Conservation (phyloP, 2,329 filamentous ascomycete genomes). For the Graphilbum ipis-grandicollis region DNA sequence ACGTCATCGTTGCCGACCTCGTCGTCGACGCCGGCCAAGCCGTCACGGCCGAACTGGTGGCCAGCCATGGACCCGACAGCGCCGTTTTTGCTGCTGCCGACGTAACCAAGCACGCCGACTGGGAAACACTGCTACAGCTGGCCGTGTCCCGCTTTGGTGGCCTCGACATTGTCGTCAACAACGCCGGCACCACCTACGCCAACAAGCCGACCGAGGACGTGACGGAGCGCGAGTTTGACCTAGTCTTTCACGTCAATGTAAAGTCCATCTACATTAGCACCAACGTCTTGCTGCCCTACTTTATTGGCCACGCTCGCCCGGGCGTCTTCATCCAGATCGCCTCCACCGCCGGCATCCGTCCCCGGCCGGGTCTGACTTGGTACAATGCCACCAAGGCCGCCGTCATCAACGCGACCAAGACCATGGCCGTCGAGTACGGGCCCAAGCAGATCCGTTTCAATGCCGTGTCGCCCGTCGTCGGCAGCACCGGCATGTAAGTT, state of each 20-base stretch:
- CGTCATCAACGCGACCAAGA: slow-evolving; percentile 38
- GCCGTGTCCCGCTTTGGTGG: slow-evolving; percentile 28
- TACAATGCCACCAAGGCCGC: slow-evolving; percentile 55
- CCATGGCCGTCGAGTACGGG: slow-evolving; percentile 55
- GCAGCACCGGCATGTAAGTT: slow-evolving; percentile 40
- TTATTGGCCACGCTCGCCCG: slow-evolving; percentile 36
- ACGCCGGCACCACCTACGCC: slow-evolving; percentile 38
- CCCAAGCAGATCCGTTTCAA: slow-evolving; percentile 58
- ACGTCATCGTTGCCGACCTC: slow-evolving; percentile 25
- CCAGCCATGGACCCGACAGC: no score
- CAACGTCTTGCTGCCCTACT: slow-evolving; percentile 40
- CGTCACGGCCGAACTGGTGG: slow-evolving; percentile 23
- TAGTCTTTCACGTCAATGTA: slow-evolving; percentile 51
- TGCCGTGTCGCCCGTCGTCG: slow-evolving; percentile 50
- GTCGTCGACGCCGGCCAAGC: slow-evolving; percentile 25
- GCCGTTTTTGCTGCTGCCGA: slow-evolving; percentile 26
- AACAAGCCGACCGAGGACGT: slow-evolving; percentile 48
- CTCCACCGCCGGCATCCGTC: slow-evolving; percentile 42
- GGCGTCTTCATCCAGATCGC: slow-evolving; percentile 50
- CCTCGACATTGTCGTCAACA: slow-evolving; percentile 43
- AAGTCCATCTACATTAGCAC: slow-evolving; percentile 47
- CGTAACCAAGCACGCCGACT: slow-evolving; percentile 34
- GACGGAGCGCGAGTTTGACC: slow-evolving; percentile 48
- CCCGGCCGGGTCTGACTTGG: slow-evolving; percentile 47
- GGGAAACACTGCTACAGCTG: slow-evolving; percentile 29